Evolutionary conservation across 2,329 filamentous ascomycete species (phyloP), one percentile per base, ranked within the genome.

Genomic region (Myrmaecium sp.): DNA sequence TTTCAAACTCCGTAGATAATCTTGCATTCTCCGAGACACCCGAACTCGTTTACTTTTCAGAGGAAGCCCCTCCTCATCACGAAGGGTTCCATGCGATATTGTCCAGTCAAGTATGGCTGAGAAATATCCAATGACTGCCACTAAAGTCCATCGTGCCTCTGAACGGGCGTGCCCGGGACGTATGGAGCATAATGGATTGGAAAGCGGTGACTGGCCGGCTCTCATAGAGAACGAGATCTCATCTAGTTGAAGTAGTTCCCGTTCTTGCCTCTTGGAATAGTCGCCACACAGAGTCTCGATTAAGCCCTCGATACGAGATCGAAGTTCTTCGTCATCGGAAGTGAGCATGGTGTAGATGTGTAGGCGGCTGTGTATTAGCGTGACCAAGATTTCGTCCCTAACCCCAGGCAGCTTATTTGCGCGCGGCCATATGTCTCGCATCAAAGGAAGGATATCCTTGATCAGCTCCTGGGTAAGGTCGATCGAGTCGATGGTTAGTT

Each of bases 191-290:
- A 12, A 44, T 49, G 22, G 39, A 30, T 7, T 46, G 35, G 16
- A 43, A 3, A 23, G 26, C n/a, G 25, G 13, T 14, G 26, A 21
- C 41, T 34, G 46, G 43, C 15, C 33, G 36, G 9, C 36, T 32
- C 18, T 30, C 21, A 9, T 22, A 25, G 20, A 39, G 41, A 42
- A 46, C 38, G 41, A 61, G 46, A 94, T 46, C 39, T 94, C 79
- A 33, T 80, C 71, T n/a, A 91, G 54, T 35, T 82, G 76, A 7
- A 95, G 60, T 19, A 74, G 68, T 25, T 79, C 73, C 31, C 70
- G 69, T 25, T 78, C 71, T 18, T 70, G 61, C 33, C 82, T 66
- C 35, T 62, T 73, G 4, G 69, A 62, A 49, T 95, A 95, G 41
- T 94, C 86, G 6, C 56, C 55, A 57, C 74, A 76, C n/a, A 98